These are phyloP conservation scores for Mycotypha africana DNA, from an alignment of 371 early-diverging fungal genomes.

Conservation along the genomic window DNA sequence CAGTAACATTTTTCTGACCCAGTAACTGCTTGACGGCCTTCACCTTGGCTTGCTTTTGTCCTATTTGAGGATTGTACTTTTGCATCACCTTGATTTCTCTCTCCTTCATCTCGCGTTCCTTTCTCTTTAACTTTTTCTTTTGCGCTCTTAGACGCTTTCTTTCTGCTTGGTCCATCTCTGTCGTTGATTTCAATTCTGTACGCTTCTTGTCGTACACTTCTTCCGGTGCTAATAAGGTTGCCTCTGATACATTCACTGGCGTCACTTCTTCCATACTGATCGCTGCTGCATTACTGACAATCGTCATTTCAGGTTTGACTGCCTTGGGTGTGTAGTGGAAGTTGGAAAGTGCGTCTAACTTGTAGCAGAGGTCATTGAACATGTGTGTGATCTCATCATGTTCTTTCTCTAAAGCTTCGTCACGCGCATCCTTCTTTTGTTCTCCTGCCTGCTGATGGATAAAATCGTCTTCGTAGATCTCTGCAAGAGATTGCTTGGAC, in stretches of 20 bases:
- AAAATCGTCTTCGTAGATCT: slow-evolving; percentile 91
- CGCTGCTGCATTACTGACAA: slow-evolving; percentile 81
- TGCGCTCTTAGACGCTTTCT: slow-evolving; percentile 61
- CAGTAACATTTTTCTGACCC: slow-evolving; percentile 60
- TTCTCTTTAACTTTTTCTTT: slow-evolving; percentile 62
- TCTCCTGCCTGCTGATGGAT: slow-evolving; percentile 57
- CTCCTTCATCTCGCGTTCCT: slow-evolving; percentile 55
- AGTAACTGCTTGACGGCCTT: slow-evolving; percentile 68
- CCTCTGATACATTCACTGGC: slow-evolving; percentile 83
- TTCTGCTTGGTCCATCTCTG: slow-evolving; percentile 72
- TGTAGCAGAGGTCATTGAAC: slow-evolving; percentile 68
- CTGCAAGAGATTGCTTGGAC: slow-evolving; percentile 81
- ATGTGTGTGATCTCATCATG: slow-evolving; percentile 78
- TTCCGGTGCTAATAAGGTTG: slow-evolving; percentile 82
- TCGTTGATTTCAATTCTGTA: slow-evolving; percentile 55
- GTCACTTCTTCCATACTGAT: slow-evolving; percentile 94
- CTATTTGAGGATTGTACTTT: slow-evolving; percentile 46
- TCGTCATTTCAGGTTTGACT: slow-evolving; percentile 68
- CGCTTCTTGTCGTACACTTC: slow-evolving; percentile 80
- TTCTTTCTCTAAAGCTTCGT: slow-evolving; percentile 64
- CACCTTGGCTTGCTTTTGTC: slow-evolving; percentile 52
- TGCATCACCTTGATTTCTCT: slow-evolving; percentile 45
- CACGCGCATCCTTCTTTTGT: slow-evolving; percentile 58
- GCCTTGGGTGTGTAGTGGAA: slow-evolving; percentile 88
- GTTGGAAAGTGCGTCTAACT: slow-evolving; percentile 89